Percentiles rank a stretch among this genome's conserved stretches.
These are phyloP conservation scores for Ceratocystiopsis sp. DNA, from an alignment of 2,329 filamentous ascomycete genomes.

Conservation along the genomic window DNA sequence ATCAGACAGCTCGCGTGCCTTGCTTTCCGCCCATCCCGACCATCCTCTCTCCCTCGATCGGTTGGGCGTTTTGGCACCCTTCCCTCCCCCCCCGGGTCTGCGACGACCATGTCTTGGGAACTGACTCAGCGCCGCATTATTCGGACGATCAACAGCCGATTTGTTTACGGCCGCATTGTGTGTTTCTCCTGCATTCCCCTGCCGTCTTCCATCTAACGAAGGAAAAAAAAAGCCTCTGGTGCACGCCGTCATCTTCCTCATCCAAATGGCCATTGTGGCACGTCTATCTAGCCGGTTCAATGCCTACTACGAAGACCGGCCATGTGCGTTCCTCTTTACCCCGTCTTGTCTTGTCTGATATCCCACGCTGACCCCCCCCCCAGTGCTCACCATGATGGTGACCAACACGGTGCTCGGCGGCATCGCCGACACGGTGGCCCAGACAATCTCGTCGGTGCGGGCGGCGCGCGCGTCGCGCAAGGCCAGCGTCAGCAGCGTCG, in stretches of 20 bases:
- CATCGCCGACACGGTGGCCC: conserved; percentile 89
- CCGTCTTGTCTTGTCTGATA: not conserved
- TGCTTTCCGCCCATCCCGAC: no score
- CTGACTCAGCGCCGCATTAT: conserved; percentile 41
- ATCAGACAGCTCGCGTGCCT: no score
- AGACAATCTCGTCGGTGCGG: conserved; percentile 74
- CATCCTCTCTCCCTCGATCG: no score
- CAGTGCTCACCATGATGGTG: conserved; percentile 95
- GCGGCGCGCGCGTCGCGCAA: conserved; percentile 40
- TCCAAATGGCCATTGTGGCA: conserved; percentile 76
- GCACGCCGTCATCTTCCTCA: conserved; percentile 66
- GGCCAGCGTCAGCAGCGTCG: conserved; percentile 37
- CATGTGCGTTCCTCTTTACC: conserved; percentile 36
- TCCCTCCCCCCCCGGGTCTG: not conserved
- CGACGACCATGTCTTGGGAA: conserved; percentile 36
- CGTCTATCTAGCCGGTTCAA: conserved; percentile 80
- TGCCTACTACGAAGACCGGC: conserved; percentile 79
- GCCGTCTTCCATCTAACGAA: conserved; percentile 4
- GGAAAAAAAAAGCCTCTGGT: conserved; percentile 81
- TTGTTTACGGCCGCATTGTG: conserved; percentile 58
- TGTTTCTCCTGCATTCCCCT: conserved; percentile 18
- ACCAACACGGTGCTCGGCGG: conserved; percentile 93
- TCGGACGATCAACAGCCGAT: conserved; percentile 52
- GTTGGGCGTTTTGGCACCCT: no score
- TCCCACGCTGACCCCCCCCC: conserved; percentile 5